phyloP scores from a whole-genome alignment of 768 basidiomycete genomes.

The Sarcodon sp. region DNA sequence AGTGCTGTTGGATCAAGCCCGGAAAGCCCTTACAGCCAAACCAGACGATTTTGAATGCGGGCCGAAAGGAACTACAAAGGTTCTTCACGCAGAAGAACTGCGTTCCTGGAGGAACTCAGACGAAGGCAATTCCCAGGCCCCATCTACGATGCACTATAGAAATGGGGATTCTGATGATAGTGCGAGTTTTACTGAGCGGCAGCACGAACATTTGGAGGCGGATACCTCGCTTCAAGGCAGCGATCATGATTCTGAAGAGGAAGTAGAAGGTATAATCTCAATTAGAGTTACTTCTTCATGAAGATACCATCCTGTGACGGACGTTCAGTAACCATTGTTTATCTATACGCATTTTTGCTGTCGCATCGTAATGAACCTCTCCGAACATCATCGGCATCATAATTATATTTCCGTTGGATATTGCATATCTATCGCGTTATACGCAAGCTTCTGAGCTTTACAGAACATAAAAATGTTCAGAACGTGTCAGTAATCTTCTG shows the following conservation, averaged over 20 bases:
- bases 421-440: no score
- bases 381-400: no score
- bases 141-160: slow-evolving; percentile 4
- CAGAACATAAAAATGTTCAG: no score
- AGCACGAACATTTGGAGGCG: not conserved
- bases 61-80: slow-evolving; percentile 41
- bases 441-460: no score
- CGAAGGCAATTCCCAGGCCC: slow-evolving; percentile 10
- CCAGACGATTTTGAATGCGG: slow-evolving; percentile 34
- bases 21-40: slow-evolving; percentile 46
- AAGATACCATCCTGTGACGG: no score
- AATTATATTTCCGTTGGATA: no score
- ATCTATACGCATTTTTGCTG: no score
- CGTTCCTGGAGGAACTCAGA: slow-evolving; percentile 36
- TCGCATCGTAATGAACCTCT: no score
- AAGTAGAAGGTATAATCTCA: not conserved
- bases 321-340: no score
- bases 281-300: not conserved
- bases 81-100: slow-evolving; percentile 63
- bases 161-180: not conserved
- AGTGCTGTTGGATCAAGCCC: slow-evolving; percentile 41
- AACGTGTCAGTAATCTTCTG: slow-evolving; percentile 21
- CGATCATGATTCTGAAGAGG: slow-evolving; percentile 7
- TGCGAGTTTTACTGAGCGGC: no score
- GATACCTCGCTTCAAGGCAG: slow-evolving; percentile 6